Evolutionary conservation across 345 rosid genomes (phyloP).

Genomic region (Arabidopsis suecica): DNA sequence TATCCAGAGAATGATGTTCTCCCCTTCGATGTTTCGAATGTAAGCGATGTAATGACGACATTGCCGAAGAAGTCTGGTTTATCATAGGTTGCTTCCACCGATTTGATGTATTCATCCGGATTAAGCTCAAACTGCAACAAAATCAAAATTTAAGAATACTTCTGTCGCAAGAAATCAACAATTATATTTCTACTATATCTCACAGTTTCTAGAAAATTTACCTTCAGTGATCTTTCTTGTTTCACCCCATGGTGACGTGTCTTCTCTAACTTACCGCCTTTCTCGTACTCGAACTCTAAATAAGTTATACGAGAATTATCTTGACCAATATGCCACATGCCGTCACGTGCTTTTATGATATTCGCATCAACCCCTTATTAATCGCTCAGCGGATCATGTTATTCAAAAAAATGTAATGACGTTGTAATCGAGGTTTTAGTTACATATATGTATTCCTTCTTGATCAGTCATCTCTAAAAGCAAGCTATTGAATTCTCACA

Average conservation of each 20-base stretch:
- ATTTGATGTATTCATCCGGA: slow-evolving; percentile 35
- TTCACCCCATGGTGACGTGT: slow-evolving; percentile 29
- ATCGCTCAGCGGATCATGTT: too few relatives aligned
- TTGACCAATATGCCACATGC: slow-evolving; percentile 5
- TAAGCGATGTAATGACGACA: slow-evolving; percentile 34
- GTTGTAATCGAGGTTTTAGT: too few relatives aligned
- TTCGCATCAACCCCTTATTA: too few relatives aligned
- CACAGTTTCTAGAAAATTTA: not conserved
- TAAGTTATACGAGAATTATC: slow-evolving; percentile 35
- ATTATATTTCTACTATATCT: too few relatives aligned
- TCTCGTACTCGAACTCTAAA: slow-evolving; percentile 35
- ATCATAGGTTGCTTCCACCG: slow-evolving; percentile 32
- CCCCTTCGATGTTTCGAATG: slow-evolving; percentile 33
- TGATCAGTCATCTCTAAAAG: too few relatives aligned
- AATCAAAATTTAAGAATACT: not conserved
- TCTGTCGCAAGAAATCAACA: not conserved
- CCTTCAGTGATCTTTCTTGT: slow-evolving; percentile 13
- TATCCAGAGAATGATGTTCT: slow-evolving; percentile 28
- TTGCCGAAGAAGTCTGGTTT: not conserved
- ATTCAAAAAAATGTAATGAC: too few relatives aligned
- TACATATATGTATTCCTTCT: too few relatives aligned
- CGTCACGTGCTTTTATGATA: too few relatives aligned
- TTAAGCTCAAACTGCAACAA: slow-evolving; percentile 31
- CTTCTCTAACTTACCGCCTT: not conserved
- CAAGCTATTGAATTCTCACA: too few relatives aligned